Evolutionary conservation across 2,329 filamentous ascomycete genomes (phyloP).

Genomic region (Metarhizium rileyi): DNA sequence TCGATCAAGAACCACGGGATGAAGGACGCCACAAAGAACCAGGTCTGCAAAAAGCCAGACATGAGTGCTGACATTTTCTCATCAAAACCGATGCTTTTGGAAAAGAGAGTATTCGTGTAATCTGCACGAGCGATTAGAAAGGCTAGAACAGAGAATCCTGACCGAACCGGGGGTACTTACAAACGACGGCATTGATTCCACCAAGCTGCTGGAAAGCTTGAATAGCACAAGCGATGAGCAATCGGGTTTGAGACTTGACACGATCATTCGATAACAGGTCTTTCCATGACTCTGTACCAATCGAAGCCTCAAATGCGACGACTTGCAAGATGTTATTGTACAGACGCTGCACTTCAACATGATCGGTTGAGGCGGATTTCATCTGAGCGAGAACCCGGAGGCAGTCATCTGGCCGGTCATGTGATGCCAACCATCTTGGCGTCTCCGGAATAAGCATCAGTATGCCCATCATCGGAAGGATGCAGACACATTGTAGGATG

Average conservation of each 20-base stretch:
- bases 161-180: slow-evolving; percentile 6
- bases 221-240: slow-evolving; percentile 22
- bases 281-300: slow-evolving; percentile 20
- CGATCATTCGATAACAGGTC: slow-evolving; percentile 21
- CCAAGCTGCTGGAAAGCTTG: slow-evolving; percentile 33
- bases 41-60: slow-evolving; percentile 42
- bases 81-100: slow-evolving; percentile 31
- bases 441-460: slow-evolving; percentile 31
- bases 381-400: slow-evolving; percentile 27
- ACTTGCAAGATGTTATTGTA: slow-evolving; percentile 11
- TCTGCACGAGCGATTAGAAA: slow-evolving; percentile 15
- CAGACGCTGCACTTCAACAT: slow-evolving; percentile 14
- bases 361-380: slow-evolving; percentile 11
- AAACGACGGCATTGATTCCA: slow-evolving; percentile 40
- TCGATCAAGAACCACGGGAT: slow-evolving; percentile 39
- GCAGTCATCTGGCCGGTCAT: slow-evolving; percentile 27
- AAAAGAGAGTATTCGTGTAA: slow-evolving; percentile 36
- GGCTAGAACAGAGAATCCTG: background rate
- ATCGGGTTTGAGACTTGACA: slow-evolving; percentile 20
- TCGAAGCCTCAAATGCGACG: slow-evolving; percentile 19
- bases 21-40: slow-evolving; percentile 29
- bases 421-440: slow-evolving; percentile 31
- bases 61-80: slow-evolving; percentile 37
- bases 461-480: slow-evolving; percentile 28
- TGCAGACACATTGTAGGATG: slow-evolving; percentile 30